Conservation (phyloP, 2,329 filamentous ascomycete species). For the Claviceps cyperi region DNA sequence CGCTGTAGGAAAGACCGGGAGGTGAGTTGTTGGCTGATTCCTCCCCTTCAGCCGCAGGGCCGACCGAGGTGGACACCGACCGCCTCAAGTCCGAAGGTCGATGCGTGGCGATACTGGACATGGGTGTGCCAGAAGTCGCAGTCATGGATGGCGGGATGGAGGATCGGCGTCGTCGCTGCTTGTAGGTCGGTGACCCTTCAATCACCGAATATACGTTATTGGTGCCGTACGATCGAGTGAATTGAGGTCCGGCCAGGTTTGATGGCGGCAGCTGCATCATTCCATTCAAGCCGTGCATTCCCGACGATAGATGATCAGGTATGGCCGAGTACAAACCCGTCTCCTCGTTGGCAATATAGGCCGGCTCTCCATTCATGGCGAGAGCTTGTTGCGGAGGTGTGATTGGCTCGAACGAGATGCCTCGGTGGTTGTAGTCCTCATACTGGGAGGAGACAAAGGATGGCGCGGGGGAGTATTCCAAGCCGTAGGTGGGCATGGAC, state of each 20-base stretch:
- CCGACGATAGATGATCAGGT: slow-evolving; percentile 59
- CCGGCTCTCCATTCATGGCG: slow-evolving; percentile 70
- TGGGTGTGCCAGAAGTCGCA: slow-evolving; percentile 52
- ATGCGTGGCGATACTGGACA: slow-evolving; percentile 49
- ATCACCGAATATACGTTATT: slow-evolving; percentile 90
- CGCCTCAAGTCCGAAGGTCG: slow-evolving; percentile 80
- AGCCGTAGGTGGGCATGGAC: slow-evolving; percentile 90
- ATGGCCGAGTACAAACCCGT: slow-evolving; percentile 92
- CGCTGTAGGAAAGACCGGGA: slow-evolving; percentile 58
- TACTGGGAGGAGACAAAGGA: slow-evolving; percentile 98
- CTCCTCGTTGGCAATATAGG: slow-evolving; percentile 97
- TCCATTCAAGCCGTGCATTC: slow-evolving; percentile 63
- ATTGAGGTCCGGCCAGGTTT: slow-evolving; percentile 68
- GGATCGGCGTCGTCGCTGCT: slow-evolving; percentile 85
- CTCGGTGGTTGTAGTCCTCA: slow-evolving; percentile 93
- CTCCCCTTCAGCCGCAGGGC: slow-evolving; percentile 66
- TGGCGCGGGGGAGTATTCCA: slow-evolving; percentile 95
- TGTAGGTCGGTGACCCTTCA: slow-evolving; percentile 96
- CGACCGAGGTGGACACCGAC: slow-evolving; percentile 78
- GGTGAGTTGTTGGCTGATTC: slow-evolving; percentile 69
- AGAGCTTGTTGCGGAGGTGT: slow-evolving; percentile 87
- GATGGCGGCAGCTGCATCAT: slow-evolving; percentile 86
- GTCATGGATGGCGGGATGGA: slow-evolving; percentile 73
- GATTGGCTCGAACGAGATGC: slow-evolving; percentile 90
- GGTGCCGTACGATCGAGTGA: slow-evolving; percentile 54